phyloP scores from a whole-genome alignment of 106 monocot species.

The Narthecium ossifragum region DNA sequence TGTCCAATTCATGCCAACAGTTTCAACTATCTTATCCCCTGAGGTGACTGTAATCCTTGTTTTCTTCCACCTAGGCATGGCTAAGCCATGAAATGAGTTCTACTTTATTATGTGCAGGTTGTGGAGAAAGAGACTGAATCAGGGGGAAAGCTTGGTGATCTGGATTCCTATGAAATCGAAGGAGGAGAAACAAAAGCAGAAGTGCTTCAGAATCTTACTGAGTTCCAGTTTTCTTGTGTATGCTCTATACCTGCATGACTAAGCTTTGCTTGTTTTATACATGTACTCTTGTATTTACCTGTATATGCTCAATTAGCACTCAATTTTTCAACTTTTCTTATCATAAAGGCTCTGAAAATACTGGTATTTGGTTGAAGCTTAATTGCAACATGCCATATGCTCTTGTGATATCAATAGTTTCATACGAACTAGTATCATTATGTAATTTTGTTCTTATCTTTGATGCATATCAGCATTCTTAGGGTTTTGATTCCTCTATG shows the following conservation, averaged over 20 bases:
- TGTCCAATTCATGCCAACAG: slow-evolving; percentile 73
- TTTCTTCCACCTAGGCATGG: not conserved
- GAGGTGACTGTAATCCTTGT: slow-evolving; percentile 44
- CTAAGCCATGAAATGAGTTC: not conserved
- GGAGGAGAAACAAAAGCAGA: slow-evolving; percentile 93
- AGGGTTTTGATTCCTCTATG: not conserved
- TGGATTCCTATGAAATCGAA: slow-evolving; percentile 92
- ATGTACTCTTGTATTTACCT: not conserved
- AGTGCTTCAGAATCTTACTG: slow-evolving; percentile 92
- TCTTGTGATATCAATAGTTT: too few relatives aligned
- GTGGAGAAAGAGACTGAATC: slow-evolving; percentile 73
- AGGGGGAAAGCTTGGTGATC: slow-evolving; percentile 78
- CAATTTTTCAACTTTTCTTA: too few relatives aligned
- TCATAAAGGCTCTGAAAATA: too few relatives aligned
- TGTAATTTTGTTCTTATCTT: too few relatives aligned
- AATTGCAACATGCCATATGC: too few relatives aligned
- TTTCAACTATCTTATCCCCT: slow-evolving; percentile 77
- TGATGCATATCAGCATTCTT: not conserved
- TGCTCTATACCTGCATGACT: not conserved
- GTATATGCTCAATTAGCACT: too few relatives aligned
- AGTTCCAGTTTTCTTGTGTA: slow-evolving; percentile 98
- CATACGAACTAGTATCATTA: not conserved
- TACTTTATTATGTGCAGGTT: slow-evolving; percentile 20
- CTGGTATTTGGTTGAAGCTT: too few relatives aligned
- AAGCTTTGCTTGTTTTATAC: not conserved